Evolutionary conservation across 768 basidiomycete species (phyloP), one percentile per base, ranked within the genome.

Genomic region (Boletus rufocinnamomeus): DNA sequence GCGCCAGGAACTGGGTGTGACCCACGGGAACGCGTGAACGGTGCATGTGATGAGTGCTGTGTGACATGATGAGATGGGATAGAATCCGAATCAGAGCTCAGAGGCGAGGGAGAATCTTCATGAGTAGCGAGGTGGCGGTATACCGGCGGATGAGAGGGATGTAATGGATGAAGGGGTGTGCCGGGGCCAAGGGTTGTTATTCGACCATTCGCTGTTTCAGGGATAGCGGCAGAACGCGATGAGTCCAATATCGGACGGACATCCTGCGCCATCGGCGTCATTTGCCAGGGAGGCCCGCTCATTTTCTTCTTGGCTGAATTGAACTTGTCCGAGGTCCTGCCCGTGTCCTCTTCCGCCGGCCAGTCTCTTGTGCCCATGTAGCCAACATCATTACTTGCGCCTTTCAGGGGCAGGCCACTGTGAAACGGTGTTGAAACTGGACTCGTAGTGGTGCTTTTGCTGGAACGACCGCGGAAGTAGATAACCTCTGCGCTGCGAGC

Each of bases 381-480:
- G 51, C 74, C 71, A 37, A 72, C 70, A 44, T 83, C 82, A 35
- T 78, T 74, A 50, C 63, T 57, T 19, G 57, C 14, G 41, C 52
- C 52, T 38, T 69, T 66, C 21, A 73, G 58, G 37, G 68, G 52
- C 2, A 64, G 44, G 8, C 64, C 56, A 9, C 61, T 48, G 62
- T 73, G 74, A 52, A 70, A 72, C 6, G 79, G 80, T 19, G 80
- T 78, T 56, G 80, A 72, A 58, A 84, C 74, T 13, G 88, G 88
- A 61, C 85, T 87, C 0, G 85, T 84, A n/a, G 84, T 84, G 14
- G 84, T 85, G 66, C 86, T 88, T 69, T 87, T 87, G 70, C 77
- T 82, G 23, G 83, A 63, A 32, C 76, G 69, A 8, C 66, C 67
- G 37, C 66, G 72, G 53, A 75, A 66, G 60, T 74, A 73, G 52